Conservation (phyloP, 1,139 yeast genomes). For the Casaregolazyma lundiana region DNA sequence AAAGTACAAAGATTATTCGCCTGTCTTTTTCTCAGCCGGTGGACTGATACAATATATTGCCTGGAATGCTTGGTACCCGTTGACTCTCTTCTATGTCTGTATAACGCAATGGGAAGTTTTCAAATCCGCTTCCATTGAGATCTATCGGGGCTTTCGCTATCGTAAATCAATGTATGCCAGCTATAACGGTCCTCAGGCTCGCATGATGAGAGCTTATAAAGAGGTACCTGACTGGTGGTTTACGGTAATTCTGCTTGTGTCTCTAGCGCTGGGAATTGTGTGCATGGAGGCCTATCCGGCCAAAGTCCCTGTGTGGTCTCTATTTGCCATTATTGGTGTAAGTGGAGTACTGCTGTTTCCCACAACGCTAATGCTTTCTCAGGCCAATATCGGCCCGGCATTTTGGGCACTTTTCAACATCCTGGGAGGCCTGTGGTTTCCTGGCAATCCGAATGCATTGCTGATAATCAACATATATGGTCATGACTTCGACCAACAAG, state of each 20-base stretch:
- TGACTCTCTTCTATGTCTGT: slow-evolving; percentile 23
- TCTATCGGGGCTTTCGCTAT: slow-evolving; percentile 5
- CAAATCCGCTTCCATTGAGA: slow-evolving; percentile 8
- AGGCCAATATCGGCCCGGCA: slow-evolving; percentile 49
- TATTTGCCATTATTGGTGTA: slow-evolving; percentile 53
- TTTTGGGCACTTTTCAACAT: slow-evolving; percentile 56
- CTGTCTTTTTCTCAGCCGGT: slow-evolving; percentile 59
- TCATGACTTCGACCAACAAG: slow-evolving; percentile 57
- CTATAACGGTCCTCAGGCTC: slow-evolving; percentile 46
- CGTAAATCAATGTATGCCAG: slow-evolving; percentile 7
- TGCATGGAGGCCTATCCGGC: slow-evolving; percentile 41
- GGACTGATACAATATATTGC: slow-evolving; percentile 52
- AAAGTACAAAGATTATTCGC: slow-evolving; percentile 36
- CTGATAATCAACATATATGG: slow-evolving; percentile 55
- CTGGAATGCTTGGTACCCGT: slow-evolving; percentile 54
- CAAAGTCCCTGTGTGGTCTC: slow-evolving; percentile 50
- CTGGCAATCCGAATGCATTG: slow-evolving; percentile 58
- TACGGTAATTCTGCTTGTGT: slow-evolving; percentile 40
- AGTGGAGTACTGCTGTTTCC: slow-evolving; percentile 52
- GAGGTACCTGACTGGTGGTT: slow-evolving; percentile 69
- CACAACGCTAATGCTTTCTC: slow-evolving; percentile 44
- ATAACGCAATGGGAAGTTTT: slow-evolving; percentile 23
- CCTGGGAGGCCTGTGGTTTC: slow-evolving; percentile 55
- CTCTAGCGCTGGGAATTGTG: slow-evolving; percentile 47
- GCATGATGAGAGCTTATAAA: slow-evolving; percentile 49